Evolutionary conservation across 1,284 basidiomycete genomes (phyloP), one percentile per base, ranked within the genome.

Genomic region (Inonotus hispidus): DNA sequence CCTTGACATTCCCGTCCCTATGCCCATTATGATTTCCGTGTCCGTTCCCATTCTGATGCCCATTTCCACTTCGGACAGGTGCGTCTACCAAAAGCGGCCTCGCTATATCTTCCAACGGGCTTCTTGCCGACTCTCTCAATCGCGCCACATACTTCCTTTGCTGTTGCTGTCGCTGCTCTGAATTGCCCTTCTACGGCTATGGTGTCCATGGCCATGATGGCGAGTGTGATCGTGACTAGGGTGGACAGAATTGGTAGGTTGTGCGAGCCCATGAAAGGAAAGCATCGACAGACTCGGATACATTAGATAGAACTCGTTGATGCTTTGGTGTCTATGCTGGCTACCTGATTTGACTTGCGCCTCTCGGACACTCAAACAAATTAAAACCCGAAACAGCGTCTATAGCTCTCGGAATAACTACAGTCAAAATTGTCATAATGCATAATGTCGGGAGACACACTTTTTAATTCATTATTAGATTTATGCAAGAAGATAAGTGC

Each of bases 231-330:
- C 41, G 41, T 43, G 41, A 43, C 41, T 16, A 43, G 41, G 41
- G 7, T 16, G 16, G 16, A 37, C 50, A 8, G 25, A 1, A 19
- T 27, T 27, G 1, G 25, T 52, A 11, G 50, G 29, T 11, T 29
- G 27, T 14, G 50, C 50, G 16, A 52, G 50, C 50, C n/a, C 61
- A 62, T 16, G 61, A 46, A 27, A 62, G 61, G 50, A 62, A 62
- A 5, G 56, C 37, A 41, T 62, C 61, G 49, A 62, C 61, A 19
- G 61, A 62, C 39, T 58, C 56, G n/a, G 61, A 62, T 41, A 62
- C 58, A 21, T 27, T 50, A 16, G 23, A 47, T 32, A 13, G 13
- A n/a, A 21, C 16, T n/a, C 19, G 41, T 7, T 7, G 19, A 5
- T 8, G 41, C 11, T n/a, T 21, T 43, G 41, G n/a, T 2, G 1